Evolutionary conservation across 345 rosid species (phyloP).

Genomic region (Eucalyptus lansdowneana): DNA sequence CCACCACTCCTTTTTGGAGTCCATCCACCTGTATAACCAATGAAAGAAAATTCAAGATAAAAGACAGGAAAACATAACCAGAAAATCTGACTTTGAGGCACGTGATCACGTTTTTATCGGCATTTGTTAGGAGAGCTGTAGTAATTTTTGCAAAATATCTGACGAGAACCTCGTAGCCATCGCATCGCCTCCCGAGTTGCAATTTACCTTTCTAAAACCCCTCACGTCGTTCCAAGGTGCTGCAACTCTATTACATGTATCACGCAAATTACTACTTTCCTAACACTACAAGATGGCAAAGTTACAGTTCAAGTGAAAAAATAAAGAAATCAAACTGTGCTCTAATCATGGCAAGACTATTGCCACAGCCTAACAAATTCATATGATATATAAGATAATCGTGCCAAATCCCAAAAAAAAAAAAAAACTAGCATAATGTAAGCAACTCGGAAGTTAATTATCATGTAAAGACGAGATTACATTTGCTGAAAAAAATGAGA

Average conservation of each 20-base stretch:
- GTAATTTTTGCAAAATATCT: neutral
- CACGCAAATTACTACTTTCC: neutral
- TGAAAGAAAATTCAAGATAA: neutral
- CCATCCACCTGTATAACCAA: neutral
- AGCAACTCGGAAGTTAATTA: neutral
- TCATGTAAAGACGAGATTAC: neutral
- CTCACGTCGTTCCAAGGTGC: neutral
- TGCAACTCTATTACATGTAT: neutral
- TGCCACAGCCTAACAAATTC: neutral
- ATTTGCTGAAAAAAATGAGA: neutral
- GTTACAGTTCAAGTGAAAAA: neutral
- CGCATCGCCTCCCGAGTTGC: neutral
- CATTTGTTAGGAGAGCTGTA: neutral
- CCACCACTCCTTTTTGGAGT: neutral
- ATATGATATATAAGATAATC: neutral
- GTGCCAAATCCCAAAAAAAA: neutral
- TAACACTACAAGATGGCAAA: neutral
- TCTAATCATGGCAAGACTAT: neutral
- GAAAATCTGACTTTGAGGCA: neutral
- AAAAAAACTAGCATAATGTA: neutral
- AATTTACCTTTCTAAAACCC: neutral
- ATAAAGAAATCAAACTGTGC: neutral
- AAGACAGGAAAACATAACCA: neutral
- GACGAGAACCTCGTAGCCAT: neutral
- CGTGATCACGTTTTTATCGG: too few species aligned